Evolutionary conservation across 441 rosid genomes (phyloP), one percentile per base, ranked within the genome.

Genomic region (Corymbia citriodora): DNA sequence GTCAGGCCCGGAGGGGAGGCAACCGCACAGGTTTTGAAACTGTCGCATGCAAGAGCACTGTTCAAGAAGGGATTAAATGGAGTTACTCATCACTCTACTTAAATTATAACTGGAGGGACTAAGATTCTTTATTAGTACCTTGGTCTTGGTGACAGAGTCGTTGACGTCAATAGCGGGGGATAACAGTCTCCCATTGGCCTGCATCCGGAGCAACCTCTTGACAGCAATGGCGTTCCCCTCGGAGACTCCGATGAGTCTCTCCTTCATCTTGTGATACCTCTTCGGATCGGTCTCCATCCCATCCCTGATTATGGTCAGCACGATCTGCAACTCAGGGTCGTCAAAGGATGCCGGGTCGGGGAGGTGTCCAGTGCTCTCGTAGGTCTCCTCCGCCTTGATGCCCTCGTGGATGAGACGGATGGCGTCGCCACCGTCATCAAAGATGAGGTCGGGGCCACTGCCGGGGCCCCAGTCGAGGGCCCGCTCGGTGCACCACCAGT

Each of bases 401-500:
- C 99, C 99, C 90, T 97, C 99, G n/a, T 97, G 99, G 91, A 97
- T 97, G 92, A 97, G 91, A n/a, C 97, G 94, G 9, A 99, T 96
- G 19, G 98, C 99, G 85, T 97, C 98, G 36, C 99, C 99, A 21
- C 99, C 99, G 27, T 97, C 98, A 87, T 96, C 98, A 17, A 97
- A 98, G 54, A 97, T 96, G 23, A 97, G 96, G 91, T 95, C 97
- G 4, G 99, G 99, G 48, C 99, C 99, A 3, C 99, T 98, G 4
- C 92, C 95, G 1, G 96, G 97, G 87, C 99, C 99, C 99, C 99
- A 97, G 5, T 97, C 98, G 18, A 97, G 96, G 33, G 99, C 96
- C 5, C 96, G 90, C 96, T 97, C 98, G 2, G 98, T 97, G 45
- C 99, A 97, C 99, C 99, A 96, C 99, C 99, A 97, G 91, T 97